These are phyloP conservation scores for Limnomonas spitsbergensis DNA, from an alignment of 139 green algal genomes.

Conservation along the genomic window DNA sequence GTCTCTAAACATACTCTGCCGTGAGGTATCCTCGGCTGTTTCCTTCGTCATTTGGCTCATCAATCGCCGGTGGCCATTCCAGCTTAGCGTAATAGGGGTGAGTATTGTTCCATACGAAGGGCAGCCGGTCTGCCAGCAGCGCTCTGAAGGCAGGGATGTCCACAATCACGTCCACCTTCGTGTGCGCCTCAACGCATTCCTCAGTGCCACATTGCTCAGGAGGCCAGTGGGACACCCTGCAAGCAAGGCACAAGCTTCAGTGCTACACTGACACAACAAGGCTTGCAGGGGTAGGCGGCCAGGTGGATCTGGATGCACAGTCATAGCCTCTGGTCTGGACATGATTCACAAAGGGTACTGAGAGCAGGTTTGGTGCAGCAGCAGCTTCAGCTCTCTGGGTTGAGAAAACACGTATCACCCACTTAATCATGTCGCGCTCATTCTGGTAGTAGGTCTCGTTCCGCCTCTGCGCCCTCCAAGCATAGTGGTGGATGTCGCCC, in stretches of 20 bases:
- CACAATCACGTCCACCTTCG: constrained; percentile 75
- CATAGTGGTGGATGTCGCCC: constrained; percentile 87
- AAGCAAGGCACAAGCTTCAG: neutral
- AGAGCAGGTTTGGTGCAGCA: too few species aligned
- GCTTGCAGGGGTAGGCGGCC: too few species aligned
- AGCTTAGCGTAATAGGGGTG: neutral
- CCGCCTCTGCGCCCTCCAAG: constrained; percentile 62
- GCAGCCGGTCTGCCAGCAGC: constrained; percentile 39
- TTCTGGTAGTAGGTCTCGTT: constrained; percentile 79
- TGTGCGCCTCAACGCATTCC: constrained; percentile 84
- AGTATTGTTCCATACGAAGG: constrained; percentile 11
- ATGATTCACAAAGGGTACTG: too few species aligned
- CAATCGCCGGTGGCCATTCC: neutral
- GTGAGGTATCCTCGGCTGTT: too few species aligned
- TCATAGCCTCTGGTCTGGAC: too few species aligned
- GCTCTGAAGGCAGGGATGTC: constrained; percentile 51
- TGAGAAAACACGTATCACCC: too few species aligned
- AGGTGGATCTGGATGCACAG: too few species aligned
- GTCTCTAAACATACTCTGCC: too few species aligned
- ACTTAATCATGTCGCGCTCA: constrained; percentile 53
- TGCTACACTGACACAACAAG: too few species aligned
- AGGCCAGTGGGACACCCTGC: constrained; percentile 64
- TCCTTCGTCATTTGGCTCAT: neutral
- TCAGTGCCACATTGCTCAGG: constrained; percentile 64
- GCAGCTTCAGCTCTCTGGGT: too few species aligned